Percentiles rank a stretch among this genome's conserved stretches.
Conservation (phyloP, 345 rosid species). For the Barbarea vulgaris region DNA sequence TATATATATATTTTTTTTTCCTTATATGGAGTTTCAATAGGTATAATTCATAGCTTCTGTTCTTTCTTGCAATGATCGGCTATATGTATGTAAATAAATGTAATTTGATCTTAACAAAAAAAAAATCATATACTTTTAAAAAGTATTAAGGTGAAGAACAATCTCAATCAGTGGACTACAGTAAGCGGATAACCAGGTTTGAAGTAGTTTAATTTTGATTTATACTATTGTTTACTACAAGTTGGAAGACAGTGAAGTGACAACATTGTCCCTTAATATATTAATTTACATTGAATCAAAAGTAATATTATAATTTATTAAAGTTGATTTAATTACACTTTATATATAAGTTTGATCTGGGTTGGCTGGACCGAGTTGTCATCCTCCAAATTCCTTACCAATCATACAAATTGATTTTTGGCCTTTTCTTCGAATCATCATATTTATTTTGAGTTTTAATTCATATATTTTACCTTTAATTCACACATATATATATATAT, state of each 20-base stretch:
- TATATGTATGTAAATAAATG: neutral
- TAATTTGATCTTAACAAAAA: neutral
- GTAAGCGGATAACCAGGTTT: constrained; percentile 8
- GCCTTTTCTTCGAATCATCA: constrained; percentile 34
- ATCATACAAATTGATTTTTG: constrained; percentile 30
- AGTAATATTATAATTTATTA: neutral
- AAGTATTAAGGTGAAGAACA: neutral
- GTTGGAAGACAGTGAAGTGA: constrained; percentile 31
- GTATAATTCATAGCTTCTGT: neutral
- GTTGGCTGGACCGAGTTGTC: constrained; percentile 63
- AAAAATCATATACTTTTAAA: neutral
- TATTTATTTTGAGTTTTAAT: constrained; percentile 1
- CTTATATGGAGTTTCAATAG: neutral
- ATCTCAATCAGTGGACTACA: neutral
- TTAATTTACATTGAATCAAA: constrained; percentile 7
- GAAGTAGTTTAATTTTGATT: neutral
- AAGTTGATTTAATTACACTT: constrained; percentile 21
- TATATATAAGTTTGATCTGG: constrained; percentile 28
- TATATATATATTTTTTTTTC: neutral
- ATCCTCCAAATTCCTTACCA: constrained; percentile 33
- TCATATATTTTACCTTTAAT: neutral
- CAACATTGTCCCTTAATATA: constrained; percentile 9
- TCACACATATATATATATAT: neutral
- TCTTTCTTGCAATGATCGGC: too few species aligned
- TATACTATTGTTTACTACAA: neutral